These are phyloP conservation scores for Saccharomycopsis hybrid DNA, from an alignment of 1,139 yeast species.

Conservation along the genomic window DNA sequence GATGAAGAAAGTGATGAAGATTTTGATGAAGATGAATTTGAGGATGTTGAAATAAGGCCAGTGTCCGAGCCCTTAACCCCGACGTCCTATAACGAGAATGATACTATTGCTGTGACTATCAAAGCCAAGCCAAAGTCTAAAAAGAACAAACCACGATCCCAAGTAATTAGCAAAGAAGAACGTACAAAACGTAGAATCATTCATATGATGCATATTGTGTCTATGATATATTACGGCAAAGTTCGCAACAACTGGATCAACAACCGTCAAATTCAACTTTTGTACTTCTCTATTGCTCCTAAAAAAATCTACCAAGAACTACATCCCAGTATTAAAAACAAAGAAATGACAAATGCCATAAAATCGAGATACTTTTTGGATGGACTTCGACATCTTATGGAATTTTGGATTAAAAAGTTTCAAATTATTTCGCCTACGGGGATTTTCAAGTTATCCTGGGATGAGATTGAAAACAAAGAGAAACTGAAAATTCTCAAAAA, in stretches of 20 bases:
- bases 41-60: constrained; percentile 26
- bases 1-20: constrained; percentile 32
- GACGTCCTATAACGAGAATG: constrained; percentile 15
- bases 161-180: constrained; percentile 46
- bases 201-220: constrained; percentile 56
- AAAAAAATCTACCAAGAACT: constrained; percentile 39
- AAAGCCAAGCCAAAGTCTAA: constrained; percentile 3
- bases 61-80: not conserved
- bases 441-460: constrained; percentile 52
- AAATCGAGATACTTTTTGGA: constrained; percentile 70
- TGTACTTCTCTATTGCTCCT: constrained; percentile 43
- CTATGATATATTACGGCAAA: constrained; percentile 59
- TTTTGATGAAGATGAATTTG: constrained; percentile 37
- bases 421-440: constrained; percentile 40
- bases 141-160: constrained; percentile 1
- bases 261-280: constrained; percentile 36
- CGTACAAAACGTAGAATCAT: constrained; percentile 41
- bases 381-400: constrained; percentile 60
- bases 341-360: constrained; percentile 34
- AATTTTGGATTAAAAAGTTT: constrained; percentile 56
- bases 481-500: constrained; percentile 24
- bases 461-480: constrained; percentile 35
- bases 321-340: constrained; percentile 35
- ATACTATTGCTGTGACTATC: constrained; percentile 26
- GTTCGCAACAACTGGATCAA: constrained; percentile 73